Conservation (phyloP, 208 protist genomes). For the Wallacemonas collosoma region DNA sequence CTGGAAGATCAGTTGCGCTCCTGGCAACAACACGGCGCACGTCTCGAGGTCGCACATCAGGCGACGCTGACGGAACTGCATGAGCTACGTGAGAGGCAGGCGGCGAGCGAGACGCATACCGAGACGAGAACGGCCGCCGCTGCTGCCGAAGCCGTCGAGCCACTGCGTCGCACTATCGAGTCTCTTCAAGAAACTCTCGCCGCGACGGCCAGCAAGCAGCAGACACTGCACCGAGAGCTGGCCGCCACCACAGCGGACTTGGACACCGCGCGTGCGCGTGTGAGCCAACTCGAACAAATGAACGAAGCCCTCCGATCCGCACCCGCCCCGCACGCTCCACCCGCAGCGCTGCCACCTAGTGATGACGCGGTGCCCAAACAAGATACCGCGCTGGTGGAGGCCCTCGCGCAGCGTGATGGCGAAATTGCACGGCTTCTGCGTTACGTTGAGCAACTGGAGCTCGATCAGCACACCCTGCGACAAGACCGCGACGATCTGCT, state of each 20-base stretch:
- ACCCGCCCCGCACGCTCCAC: not conserved
- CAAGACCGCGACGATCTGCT: slow-evolving; percentile 57
- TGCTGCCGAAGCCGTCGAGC: not conserved
- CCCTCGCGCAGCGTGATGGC: not conserved
- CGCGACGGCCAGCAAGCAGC: not conserved
- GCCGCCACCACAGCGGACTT: no score
- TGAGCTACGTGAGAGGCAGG: not conserved
- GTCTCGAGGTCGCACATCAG: slow-evolving; percentile 5
- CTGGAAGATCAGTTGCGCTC: slow-evolving; percentile 14
- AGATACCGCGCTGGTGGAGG: not conserved
- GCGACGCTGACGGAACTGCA: slow-evolving; percentile 7
- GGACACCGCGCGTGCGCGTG: no score
- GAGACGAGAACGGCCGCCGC: not conserved
- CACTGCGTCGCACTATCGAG: not conserved
- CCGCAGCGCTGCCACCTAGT: not conserved
- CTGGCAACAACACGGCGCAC: slow-evolving; percentile 2
- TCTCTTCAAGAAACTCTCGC: not conserved
- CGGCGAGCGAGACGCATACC: not conserved
- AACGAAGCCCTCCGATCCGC: no score
- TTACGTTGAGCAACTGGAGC: slow-evolving; percentile 18
- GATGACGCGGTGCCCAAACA: not conserved
- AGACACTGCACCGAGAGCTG: not conserved
- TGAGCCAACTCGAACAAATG: no score
- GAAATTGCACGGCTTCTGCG: slow-evolving; percentile 13
- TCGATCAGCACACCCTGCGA: slow-evolving; percentile 24